These are phyloP conservation scores for Asparagopsis taxiformis DNA, from an alignment of 31 red algal species.

Conservation along the genomic window DNA sequence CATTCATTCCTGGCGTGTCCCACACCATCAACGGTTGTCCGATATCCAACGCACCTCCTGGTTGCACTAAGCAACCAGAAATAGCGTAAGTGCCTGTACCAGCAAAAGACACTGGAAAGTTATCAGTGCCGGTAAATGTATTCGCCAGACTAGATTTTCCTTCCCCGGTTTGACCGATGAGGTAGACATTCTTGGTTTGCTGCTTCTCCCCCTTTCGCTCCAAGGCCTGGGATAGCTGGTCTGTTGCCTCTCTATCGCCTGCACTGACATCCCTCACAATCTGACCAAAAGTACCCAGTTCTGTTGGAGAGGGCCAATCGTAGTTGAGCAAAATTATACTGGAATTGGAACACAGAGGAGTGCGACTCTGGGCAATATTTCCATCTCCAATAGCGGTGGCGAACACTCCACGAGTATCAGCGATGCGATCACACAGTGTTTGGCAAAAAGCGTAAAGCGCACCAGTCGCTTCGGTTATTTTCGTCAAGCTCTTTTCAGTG, in stretches of 20 bases:
- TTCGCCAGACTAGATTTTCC: constrained; percentile 14
- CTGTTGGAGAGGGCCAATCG: too few relatives aligned
- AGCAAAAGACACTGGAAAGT: not conserved
- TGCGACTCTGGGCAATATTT: not conserved
- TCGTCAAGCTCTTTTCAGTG: not conserved
- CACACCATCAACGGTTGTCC: not conserved
- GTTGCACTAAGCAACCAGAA: not conserved
- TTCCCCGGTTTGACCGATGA: not conserved
- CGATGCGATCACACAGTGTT: not conserved
- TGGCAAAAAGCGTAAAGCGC: not conserved
- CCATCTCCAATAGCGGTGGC: not conserved
- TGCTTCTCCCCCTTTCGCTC: not conserved
- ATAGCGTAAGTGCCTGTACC: not conserved
- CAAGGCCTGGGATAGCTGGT: not conserved
- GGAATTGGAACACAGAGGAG: too few relatives aligned
- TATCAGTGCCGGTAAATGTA: not conserved
- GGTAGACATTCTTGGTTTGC: not conserved
- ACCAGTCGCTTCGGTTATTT: not conserved
- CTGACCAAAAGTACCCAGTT: too few relatives aligned
- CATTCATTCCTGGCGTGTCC: constrained; percentile 22
- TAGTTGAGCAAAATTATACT: too few relatives aligned
- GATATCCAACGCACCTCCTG: not conserved
- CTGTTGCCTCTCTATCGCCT: not conserved
- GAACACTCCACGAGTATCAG: not conserved
- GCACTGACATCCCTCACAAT: not conserved